Percentiles rank a stretch among this genome's conserved stretches.
Conservation (phyloP, 225 moss, liverwort and hornwort species). For the Bryoerythrophyllum caledonicum region DNA sequence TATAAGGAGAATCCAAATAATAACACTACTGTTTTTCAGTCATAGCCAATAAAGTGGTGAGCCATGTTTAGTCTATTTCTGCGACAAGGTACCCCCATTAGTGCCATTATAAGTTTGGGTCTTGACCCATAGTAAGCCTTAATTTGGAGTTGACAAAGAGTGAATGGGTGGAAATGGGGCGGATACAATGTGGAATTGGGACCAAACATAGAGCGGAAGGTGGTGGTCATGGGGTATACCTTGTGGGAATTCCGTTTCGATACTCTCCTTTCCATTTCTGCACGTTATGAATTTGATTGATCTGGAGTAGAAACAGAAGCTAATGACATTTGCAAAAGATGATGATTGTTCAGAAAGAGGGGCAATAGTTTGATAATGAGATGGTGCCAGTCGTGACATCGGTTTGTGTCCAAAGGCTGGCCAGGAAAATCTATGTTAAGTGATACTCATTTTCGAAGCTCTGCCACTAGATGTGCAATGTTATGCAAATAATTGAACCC, state of each 20-base stretch:
- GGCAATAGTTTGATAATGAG: neutral
- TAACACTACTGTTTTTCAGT: no score
- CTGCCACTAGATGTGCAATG: neutral
- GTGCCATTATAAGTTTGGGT: no score
- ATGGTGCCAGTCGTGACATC: neutral
- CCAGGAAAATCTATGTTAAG: neutral
- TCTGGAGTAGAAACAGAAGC: neutral
- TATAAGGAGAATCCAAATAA: no score
- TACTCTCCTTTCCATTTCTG: neutral
- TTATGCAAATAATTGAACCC: neutral
- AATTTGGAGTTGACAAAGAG: no score
- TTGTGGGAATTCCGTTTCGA: neutral
- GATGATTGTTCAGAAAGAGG: neutral
- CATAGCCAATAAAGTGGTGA: no score
- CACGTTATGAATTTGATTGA: neutral
- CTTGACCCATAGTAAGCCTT: no score
- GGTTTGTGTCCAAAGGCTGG: neutral
- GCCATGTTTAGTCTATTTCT: no score
- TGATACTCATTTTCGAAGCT: neutral
- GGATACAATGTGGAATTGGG: no score
- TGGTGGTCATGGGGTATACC: no score
- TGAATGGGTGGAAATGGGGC: no score
- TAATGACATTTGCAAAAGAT: neutral
- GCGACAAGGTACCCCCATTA: no score
- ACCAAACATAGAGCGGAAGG: neutral